Conservation (phyloP, 805 yeast genomes). For the Allodekkera sacchari region DNA sequence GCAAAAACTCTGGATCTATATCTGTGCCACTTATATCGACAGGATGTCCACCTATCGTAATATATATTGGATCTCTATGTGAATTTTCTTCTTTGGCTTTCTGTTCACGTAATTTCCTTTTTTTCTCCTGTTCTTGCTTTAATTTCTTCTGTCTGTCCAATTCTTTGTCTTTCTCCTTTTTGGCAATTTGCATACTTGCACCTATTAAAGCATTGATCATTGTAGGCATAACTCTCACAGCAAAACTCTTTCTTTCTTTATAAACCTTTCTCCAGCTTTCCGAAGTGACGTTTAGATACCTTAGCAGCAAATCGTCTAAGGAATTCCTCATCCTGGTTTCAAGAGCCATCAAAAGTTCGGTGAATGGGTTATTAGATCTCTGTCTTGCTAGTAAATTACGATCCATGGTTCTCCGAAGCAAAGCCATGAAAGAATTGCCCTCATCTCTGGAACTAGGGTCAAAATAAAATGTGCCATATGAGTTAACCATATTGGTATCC, state of each 20-base stretch:
- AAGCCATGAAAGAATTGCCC: no score
- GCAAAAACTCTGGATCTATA: constrained; percentile 83
- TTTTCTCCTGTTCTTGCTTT: constrained; percentile 25
- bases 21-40: constrained; percentile 87
- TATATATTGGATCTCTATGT: constrained; percentile 47
- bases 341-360: no score
- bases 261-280: constrained; percentile 65
- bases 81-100: constrained; percentile 12
- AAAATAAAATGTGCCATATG: no score
- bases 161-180: constrained; percentile 22
- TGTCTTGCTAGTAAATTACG: no score
- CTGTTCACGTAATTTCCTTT: constrained; percentile 13
- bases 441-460: no score
- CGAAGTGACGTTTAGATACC: constrained; percentile 30
- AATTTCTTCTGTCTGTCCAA: constrained; percentile 21
- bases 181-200: constrained; percentile 34
- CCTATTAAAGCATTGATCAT: constrained; percentile 41
- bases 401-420: no score
- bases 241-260: constrained; percentile 23
- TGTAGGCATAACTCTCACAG: constrained; percentile 30
- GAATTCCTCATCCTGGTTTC: constrained; percentile 2
- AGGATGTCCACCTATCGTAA: constrained; percentile 64
- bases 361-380: no score
- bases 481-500: no score
- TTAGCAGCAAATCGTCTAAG: constrained; percentile 5